phyloP scores from a whole-genome alignment of 2,329 filamentous ascomycete species.

The Penicillium sp. region DNA sequence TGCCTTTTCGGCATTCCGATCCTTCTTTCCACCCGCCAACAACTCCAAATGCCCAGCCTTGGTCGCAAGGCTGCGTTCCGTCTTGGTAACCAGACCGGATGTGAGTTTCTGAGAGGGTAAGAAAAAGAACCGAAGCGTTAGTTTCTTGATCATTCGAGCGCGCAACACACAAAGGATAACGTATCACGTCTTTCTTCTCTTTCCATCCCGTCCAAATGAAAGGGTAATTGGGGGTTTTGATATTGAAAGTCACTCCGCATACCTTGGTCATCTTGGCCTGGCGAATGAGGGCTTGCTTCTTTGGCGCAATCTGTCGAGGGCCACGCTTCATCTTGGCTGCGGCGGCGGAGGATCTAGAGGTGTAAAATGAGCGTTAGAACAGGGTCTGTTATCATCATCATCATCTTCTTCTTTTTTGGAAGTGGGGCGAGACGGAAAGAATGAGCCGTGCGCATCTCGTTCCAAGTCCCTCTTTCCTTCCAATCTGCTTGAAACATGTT shows the following conservation, averaged over 20 bases:
- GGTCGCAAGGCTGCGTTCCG: conserved; percentile 61
- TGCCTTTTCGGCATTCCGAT: conserved; percentile 19
- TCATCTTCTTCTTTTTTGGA: too few species aligned
- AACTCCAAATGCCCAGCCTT: conserved; percentile 66
- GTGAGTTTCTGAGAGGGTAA: conserved; percentile 50
- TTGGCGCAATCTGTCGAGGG: conserved; percentile 58
- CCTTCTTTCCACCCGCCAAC: conserved; percentile 60
- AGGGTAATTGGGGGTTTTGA: not conserved
- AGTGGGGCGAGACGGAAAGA: too few species aligned
- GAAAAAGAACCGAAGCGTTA: not conserved
- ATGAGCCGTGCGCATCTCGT: too few species aligned
- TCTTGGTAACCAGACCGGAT: conserved; percentile 56
- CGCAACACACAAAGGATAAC: too few species aligned
- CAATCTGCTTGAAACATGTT: not conserved
- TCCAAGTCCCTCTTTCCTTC: too few species aligned
- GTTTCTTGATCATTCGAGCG: not conserved
- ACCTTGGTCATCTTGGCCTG: conserved; percentile 59
- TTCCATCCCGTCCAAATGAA: not conserved
- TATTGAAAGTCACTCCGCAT: conserved; percentile 15
- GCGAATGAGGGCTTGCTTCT: conserved; percentile 55
- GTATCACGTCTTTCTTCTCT: too few species aligned
- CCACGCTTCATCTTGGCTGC: conserved; percentile 51
- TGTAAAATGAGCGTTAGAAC: not conserved
- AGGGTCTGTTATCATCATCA: too few species aligned
- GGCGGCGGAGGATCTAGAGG: conserved; percentile 14